phyloP scores from a whole-genome alignment of 2,329 filamentous ascomycete genomes.

The Cordyceps farinosa region DNA sequence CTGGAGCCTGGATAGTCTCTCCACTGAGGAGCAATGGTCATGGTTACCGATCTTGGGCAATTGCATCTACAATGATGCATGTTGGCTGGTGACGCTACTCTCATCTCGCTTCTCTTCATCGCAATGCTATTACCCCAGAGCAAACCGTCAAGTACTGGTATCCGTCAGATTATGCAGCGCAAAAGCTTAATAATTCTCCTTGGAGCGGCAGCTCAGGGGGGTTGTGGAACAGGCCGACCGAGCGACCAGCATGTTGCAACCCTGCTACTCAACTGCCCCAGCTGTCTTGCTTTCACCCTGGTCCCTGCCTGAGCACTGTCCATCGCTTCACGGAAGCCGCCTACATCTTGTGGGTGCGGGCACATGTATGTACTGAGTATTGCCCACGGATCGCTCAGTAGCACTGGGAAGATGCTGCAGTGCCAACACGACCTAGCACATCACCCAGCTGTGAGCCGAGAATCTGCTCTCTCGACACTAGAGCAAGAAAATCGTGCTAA shows the following conservation, averaged over 20 bases:
- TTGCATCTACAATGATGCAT: background rate
- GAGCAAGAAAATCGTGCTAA: background rate
- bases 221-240: background rate
- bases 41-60: slow-evolving; percentile 1
- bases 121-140: background rate
- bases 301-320: background rate
- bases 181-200: background rate
- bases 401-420: background rate
- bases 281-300: background rate
- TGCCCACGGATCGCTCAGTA: background rate
- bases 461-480: background rate
- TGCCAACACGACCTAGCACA: background rate
- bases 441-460: background rate
- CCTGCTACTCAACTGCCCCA: background rate
- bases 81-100: background rate
- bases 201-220: slow-evolving; percentile 1
- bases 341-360: too few species aligned
- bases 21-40: slow-evolving; percentile 5
- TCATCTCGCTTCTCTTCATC: background rate
- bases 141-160: background rate
- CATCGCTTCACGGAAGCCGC: background rate
- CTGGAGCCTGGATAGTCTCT: slow-evolving; percentile 1
- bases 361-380: too few species aligned
- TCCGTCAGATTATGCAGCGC: background rate
- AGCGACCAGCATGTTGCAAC: background rate